Evolutionary conservation across 106 monocot species (phyloP).

Genomic region (Allium sativum): DNA sequence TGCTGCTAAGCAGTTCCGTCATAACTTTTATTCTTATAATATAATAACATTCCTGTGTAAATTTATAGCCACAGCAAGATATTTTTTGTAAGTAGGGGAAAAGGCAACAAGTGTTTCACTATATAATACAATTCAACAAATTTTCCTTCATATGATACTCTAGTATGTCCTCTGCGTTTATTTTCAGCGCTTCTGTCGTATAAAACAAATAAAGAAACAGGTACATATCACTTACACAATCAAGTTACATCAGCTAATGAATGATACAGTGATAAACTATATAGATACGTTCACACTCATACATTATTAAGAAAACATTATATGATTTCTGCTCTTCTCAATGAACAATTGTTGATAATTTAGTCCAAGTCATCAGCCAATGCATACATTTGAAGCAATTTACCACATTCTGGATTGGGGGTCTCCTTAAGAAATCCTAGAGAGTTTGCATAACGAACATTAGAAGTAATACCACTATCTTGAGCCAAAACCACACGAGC

Average conservation of each 20-base stretch:
- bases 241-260: no score
- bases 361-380: slow-evolving; percentile 5
- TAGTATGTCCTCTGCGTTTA: no score
- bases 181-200: no score
- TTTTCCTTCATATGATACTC: no score
- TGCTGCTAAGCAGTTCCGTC: slow-evolving; percentile 72
- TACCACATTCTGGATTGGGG: slow-evolving; percentile 1
- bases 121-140: no score
- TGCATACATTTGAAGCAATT: slow-evolving; percentile 10
- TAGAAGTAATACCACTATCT: neutral
- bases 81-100: neutral
- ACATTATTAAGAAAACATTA: no score
- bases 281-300: no score
- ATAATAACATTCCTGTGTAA: slow-evolving; percentile 17
- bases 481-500: neutral
- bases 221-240: no score
- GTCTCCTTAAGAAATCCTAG: slow-evolving; percentile 9
- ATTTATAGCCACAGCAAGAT: neutral
- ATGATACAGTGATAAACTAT: no score
- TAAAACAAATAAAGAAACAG: no score
- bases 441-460: slow-evolving; percentile 8
- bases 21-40: slow-evolving; percentile 51
- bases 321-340: no score
- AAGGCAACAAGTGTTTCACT: neutral
- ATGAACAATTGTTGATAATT: neutral